phyloP scores from a whole-genome alignment of 768 basidiomycete species.

The Lyophyllum decastes region DNA sequence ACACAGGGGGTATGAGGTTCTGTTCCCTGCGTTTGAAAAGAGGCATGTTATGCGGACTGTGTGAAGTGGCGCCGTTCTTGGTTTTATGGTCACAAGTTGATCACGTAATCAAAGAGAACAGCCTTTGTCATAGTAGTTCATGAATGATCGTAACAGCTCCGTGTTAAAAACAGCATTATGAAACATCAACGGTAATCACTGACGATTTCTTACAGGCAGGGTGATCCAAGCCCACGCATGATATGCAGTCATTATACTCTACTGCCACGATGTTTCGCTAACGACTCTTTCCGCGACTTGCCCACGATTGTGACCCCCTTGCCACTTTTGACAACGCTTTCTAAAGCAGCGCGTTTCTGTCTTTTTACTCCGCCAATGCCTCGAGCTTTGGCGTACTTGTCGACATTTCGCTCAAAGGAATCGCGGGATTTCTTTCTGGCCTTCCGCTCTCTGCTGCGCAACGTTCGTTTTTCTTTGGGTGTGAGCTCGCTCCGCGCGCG shows the following conservation, averaged over 20 bases:
- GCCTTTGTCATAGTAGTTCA: not conserved
- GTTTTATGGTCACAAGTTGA: not conserved
- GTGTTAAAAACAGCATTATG: not conserved
- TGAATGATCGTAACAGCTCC: not conserved
- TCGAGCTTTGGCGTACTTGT: slow-evolving; percentile 60
- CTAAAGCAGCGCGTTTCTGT: slow-evolving; percentile 83
- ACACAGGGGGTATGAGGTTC: slow-evolving; percentile 67
- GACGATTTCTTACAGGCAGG: not conserved
- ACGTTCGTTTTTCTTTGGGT: slow-evolving; percentile 76
- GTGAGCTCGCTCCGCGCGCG: slow-evolving; percentile 81
- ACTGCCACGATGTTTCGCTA: slow-evolving; percentile 21
- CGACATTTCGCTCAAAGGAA: slow-evolving; percentile 60
- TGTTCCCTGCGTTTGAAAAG: slow-evolving; percentile 71
- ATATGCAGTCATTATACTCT: not conserved
- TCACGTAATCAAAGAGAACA: not conserved
- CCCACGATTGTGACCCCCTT: slow-evolving; percentile 89
- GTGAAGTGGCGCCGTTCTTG: slow-evolving; percentile 10
- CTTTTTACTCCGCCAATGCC: slow-evolving; percentile 62
- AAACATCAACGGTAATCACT: not conserved
- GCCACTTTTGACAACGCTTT: slow-evolving; percentile 80
- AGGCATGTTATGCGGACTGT: slow-evolving; percentile 46
- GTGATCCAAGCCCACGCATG: not conserved
- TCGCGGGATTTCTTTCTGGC: slow-evolving; percentile 68
- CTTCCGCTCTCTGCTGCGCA: slow-evolving; percentile 71
- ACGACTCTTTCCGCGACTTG: slow-evolving; percentile 50